Percentiles rank a stretch among this genome's conserved stretches.
Evolutionary conservation across 139 green algal genomes (phyloP).

Genomic region (Tetradesmus obliquus): DNA sequence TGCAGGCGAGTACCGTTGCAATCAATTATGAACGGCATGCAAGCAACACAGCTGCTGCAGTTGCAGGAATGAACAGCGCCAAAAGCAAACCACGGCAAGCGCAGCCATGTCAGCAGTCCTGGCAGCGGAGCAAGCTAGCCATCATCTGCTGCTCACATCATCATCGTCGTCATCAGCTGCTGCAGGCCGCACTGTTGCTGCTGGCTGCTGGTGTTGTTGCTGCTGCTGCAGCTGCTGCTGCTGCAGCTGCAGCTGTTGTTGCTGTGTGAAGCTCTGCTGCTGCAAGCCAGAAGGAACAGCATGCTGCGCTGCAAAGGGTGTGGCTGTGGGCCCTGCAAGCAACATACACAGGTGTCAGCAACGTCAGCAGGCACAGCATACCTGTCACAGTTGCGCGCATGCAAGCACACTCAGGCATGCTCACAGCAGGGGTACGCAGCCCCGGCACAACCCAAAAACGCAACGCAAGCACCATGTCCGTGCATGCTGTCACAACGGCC

Average conservation of each 20-base stretch:
- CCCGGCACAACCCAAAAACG: no score
- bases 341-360: not conserved
- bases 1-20: no score
- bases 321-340: not conserved
- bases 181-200: not conserved
- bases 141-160: not conserved
- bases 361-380: not conserved
- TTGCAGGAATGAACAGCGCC: not conserved
- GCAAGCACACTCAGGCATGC: not conserved
- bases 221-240: not conserved
- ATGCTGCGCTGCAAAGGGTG: conserved; percentile 22
- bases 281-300: not conserved
- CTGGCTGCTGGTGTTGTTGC: no score
- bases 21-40: not conserved
- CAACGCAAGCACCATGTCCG: no score
- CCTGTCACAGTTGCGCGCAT: not conserved
- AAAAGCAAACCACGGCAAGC: not conserved
- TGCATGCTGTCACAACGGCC: no score
- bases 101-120: not conserved
- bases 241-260: not conserved
- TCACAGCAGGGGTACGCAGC: no score
- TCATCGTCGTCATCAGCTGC: not conserved
- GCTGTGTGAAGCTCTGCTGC: not conserved
- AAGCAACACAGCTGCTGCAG: not conserved
- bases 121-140: not conserved